Evolutionary conservation across 129 eudicot species (phyloP).

Genomic region (Daucus carota): DH1_v3.0 NC_030384.2:37949501-37950000

Average conservation of each 20-base stretch:
- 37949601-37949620: neutral
- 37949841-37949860: neutral
- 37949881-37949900: neutral
- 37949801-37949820: neutral
- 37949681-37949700: neutral
- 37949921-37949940: neutral
- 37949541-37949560: too few species aligned
- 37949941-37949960: too few species aligned
- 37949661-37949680: too few species aligned
- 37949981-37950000: too few species aligned
- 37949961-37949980: too few species aligned
- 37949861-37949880: neutral
- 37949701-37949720: neutral
- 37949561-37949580: neutral
- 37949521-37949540: neutral
- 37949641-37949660: too few species aligned
- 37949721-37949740: neutral
- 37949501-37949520: neutral
- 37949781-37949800: neutral
- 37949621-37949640: neutral
- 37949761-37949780: too few species aligned
- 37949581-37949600: neutral
- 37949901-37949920: neutral
- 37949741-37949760: neutral
- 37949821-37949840: neutral